phyloP scores from a whole-genome alignment of 2,329 filamentous ascomycete genomes.

The Penicillium sp. region DNA sequence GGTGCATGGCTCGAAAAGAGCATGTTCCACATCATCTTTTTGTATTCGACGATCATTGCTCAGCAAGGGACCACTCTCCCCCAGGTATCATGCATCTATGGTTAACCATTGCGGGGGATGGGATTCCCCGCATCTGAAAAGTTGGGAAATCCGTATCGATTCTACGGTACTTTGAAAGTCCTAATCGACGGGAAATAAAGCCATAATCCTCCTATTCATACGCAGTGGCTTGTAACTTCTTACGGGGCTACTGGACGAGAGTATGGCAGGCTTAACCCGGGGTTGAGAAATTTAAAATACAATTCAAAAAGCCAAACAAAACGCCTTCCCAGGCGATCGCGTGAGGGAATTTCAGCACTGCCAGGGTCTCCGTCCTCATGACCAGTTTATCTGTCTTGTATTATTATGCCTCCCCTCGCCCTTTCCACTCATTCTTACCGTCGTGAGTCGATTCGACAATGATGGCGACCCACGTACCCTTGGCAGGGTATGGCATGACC shows the following conservation, averaged over 20 bases:
- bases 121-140: background rate
- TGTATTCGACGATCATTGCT: background rate
- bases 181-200: background rate
- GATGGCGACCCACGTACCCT: background rate
- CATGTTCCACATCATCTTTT: background rate
- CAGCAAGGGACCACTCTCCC: background rate
- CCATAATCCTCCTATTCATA: background rate
- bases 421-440: background rate
- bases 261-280: background rate
- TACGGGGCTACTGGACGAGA: background rate
- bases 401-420: background rate
- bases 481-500: conserved; percentile 14
- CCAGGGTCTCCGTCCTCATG: background rate
- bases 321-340: background rate
- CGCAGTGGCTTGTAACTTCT: background rate
- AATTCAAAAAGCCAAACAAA: background rate
- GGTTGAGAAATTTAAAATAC: background rate
- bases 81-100: background rate
- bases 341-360: background rate
- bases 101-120: background rate
- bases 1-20: no score
- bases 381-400: background rate
- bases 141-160: no score
- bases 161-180: background rate
- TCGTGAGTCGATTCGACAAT: background rate